phyloP scores from a whole-genome alignment of 441 rosid genomes.

The Biscutella laevigata region DNA sequence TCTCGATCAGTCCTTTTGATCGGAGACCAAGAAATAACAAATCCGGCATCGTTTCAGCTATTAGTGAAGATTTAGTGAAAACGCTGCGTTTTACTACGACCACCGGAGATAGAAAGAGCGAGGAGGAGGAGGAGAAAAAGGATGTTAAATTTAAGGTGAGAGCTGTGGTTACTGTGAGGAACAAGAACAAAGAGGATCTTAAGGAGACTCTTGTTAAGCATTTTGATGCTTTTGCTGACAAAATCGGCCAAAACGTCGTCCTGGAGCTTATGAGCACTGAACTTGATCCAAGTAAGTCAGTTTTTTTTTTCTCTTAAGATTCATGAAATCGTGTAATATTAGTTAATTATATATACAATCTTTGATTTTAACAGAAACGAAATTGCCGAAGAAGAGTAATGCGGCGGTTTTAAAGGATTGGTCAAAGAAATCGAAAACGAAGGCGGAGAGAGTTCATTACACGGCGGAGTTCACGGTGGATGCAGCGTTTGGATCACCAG shows the following conservation, averaged over 20 bases:
- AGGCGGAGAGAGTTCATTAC: slow-evolving; percentile 71
- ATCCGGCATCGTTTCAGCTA: slow-evolving; percentile 37
- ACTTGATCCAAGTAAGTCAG: slow-evolving; percentile 66
- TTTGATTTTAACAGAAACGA: slow-evolving; percentile 42
- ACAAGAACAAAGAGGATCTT: slow-evolving; percentile 65
- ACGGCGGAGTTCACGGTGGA: slow-evolving; percentile 69
- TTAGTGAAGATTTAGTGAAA: slow-evolving; percentile 59
- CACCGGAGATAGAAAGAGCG: slow-evolving; percentile 22
- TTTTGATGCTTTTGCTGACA: slow-evolving; percentile 57
- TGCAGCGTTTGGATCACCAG: slow-evolving; percentile 67
- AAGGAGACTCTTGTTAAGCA: slow-evolving; percentile 54
- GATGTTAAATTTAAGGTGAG: slow-evolving; percentile 55
- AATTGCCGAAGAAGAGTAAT: slow-evolving; percentile 58
- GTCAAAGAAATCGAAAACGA: slow-evolving; percentile 61
- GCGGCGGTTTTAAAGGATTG: slow-evolving; percentile 64
- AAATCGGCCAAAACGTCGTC: slow-evolving; percentile 63
- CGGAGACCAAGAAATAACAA: slow-evolving; percentile 16
- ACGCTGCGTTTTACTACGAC: slow-evolving; percentile 8
- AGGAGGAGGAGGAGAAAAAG: slow-evolving; percentile 26
- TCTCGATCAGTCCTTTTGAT: slow-evolving; percentile 11
- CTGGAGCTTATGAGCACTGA: slow-evolving; percentile 73
- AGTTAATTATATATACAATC: too few relatives aligned
- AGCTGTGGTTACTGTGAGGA: slow-evolving; percentile 63
- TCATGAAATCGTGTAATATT: not conserved
- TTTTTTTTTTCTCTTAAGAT: not conserved